A percentile compares a stretch with the other conserved stretches of the same genome.
phyloP scores from a whole-genome alignment of 768 basidiomycete species.

The Calocera cornea region DNA sequence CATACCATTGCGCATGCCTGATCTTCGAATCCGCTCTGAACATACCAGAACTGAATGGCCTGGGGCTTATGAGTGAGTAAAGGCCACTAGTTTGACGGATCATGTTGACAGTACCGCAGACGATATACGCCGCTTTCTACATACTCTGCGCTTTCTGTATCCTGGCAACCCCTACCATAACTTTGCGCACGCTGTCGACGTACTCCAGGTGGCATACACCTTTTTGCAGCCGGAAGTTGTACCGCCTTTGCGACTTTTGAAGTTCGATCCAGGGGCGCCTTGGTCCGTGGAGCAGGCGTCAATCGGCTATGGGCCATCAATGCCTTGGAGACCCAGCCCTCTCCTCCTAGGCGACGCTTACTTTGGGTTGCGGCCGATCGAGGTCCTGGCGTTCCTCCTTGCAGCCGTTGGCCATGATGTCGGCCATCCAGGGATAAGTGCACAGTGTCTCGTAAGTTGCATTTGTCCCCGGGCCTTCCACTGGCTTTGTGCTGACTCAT shows the following conservation, averaged over 20 bases:
- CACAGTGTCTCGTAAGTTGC: constrained; percentile 74
- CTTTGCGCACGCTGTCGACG: constrained; percentile 92
- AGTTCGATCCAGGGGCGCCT: constrained; percentile 30
- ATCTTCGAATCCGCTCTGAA: constrained; percentile 77
- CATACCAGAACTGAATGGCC: constrained; percentile 12
- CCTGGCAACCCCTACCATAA: constrained; percentile 94
- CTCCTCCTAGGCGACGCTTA: not conserved
- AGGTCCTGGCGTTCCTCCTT: constrained; percentile 65
- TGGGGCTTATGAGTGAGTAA: constrained; percentile 23
- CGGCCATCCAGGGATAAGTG: constrained; percentile 89
- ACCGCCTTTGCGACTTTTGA: constrained; percentile 58
- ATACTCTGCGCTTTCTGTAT: constrained; percentile 84
- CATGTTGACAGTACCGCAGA: constrained; percentile 30
- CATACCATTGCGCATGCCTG: constrained; percentile 65
- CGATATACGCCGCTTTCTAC: constrained; percentile 63
- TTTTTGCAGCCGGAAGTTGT: constrained; percentile 65
- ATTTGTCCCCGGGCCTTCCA: not conserved
- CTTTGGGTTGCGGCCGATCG: not conserved
- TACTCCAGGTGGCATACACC: constrained; percentile 80
- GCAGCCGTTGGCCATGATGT: constrained; percentile 97
- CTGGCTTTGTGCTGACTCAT: not conserved
- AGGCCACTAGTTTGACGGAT: not conserved
- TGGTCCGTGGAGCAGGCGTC: constrained; percentile 20
- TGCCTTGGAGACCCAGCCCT: constrained; percentile 10
- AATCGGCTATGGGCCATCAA: too few relatives aligned